phyloP scores from a whole-genome alignment of 1,139 yeast genomes.

The Dujonia santamariae region DNA sequence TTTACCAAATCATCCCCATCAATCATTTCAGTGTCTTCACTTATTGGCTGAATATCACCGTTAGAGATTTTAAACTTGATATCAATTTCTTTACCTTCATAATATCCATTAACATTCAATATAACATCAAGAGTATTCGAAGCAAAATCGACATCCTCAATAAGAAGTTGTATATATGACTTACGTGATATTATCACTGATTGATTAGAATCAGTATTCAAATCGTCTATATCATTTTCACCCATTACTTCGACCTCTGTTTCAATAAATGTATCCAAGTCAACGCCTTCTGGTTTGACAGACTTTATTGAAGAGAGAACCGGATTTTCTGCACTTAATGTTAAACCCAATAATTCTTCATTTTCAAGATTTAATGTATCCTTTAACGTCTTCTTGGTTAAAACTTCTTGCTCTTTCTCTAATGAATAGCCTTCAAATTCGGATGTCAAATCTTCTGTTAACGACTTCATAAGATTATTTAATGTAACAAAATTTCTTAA shows the following conservation, averaged over 20 bases:
- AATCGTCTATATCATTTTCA: not conserved
- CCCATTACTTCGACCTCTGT: not conserved
- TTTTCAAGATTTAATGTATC: constrained; percentile 39
- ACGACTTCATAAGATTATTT: constrained; percentile 17
- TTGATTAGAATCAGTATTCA: too few relatives aligned
- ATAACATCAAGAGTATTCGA: constrained; percentile 20
- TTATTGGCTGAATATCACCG: constrained; percentile 19
- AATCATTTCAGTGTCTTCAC: constrained; percentile 23
- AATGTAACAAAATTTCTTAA: constrained; percentile 32
- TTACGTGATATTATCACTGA: too few relatives aligned
- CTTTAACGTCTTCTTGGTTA: constrained; percentile 26
- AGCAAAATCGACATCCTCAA: constrained; percentile 25
- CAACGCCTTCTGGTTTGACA: constrained; percentile 15
- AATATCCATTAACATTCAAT: constrained; percentile 18
- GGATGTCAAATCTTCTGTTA: constrained; percentile 11
- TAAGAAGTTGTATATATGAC: constrained; percentile 17
- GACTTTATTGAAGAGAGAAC: constrained; percentile 19
- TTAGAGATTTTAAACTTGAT: constrained; percentile 26
- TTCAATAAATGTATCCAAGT: constrained; percentile 21
- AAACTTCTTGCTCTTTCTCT: constrained; percentile 14
- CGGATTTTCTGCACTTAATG: constrained; percentile 23
- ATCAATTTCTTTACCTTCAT: constrained; percentile 14
- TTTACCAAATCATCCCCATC: too few relatives aligned
- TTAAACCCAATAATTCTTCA: constrained; percentile 38
- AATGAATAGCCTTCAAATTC: constrained; percentile 6